These are phyloP conservation scores for Nakazawaea populi DNA, from an alignment of 805 yeast species.

Conservation along the genomic window DNA sequence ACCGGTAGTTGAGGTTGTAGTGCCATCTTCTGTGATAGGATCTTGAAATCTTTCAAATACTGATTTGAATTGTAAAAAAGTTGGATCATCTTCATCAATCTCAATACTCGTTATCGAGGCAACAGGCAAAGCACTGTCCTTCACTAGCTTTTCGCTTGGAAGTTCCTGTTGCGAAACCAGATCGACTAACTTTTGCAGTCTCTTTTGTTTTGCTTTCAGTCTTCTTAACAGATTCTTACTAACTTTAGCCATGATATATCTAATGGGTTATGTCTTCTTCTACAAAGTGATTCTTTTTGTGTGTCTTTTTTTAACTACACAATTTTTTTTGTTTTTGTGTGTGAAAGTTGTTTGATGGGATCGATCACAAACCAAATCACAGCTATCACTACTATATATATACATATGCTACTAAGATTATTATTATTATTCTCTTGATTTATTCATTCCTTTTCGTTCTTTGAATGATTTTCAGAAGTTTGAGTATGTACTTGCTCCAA, in stretches of 20 bases:
- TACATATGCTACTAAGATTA: no score
- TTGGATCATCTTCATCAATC: conserved; percentile 10
- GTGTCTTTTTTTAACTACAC: no score
- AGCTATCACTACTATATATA: no score
- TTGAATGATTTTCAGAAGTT: neutral
- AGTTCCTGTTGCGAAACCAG: conserved; percentile 11
- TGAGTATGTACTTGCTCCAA: conserved; percentile 16
- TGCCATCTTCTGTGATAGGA: conserved; percentile 15
- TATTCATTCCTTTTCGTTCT: neutral
- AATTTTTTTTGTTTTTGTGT: no score
- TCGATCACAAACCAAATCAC: no score
- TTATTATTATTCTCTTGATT: no score
- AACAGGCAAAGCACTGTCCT: conserved; percentile 13
- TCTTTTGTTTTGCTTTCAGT: conserved; percentile 38
- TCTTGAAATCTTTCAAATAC: conserved; percentile 29
- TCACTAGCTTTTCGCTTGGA: neutral
- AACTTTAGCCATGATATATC: conserved; percentile 21
- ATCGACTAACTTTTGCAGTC: conserved; percentile 17
- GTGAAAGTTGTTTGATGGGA: no score
- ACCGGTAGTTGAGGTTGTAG: conserved; percentile 14
- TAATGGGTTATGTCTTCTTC: neutral
- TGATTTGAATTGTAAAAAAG: conserved; percentile 21
- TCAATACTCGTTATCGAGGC: conserved; percentile 11
- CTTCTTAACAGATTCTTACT: conserved; percentile 51
- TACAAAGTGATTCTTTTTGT: no score